Percentiles rank a stretch among this genome's conserved stretches.
Evolutionary conservation across 2,329 filamentous ascomycete genomes (phyloP).

Genomic region (Botrytis sinoallii): DNA sequence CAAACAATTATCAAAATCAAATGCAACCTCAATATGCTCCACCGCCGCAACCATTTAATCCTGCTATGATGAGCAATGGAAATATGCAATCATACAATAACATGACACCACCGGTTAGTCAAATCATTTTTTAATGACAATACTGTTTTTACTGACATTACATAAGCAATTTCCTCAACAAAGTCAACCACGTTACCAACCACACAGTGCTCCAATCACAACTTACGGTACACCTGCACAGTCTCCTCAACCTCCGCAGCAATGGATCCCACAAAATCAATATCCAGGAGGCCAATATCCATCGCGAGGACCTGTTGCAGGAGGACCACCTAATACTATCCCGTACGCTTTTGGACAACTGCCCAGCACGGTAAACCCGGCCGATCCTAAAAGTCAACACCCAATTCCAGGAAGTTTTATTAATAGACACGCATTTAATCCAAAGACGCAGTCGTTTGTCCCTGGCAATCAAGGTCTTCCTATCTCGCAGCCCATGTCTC

Average conservation of each 20-base stretch:
- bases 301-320: conserved; percentile 28
- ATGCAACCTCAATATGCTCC: conserved; percentile 44
- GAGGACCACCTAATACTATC: conserved; percentile 38
- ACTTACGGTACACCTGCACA: conserved; percentile 38
- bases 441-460: conserved; percentile 88
- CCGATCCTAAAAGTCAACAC: conserved; percentile 73
- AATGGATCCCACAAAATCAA: conserved; percentile 33
- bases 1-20: conserved; percentile 32
- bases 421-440: conserved; percentile 84
- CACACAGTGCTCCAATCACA: conserved; percentile 37
- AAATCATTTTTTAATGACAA: not conserved
- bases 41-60: conserved; percentile 34
- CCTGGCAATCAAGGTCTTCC: conserved; percentile 57
- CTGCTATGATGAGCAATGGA: conserved; percentile 40
- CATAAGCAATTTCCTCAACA: conserved; percentile 35
- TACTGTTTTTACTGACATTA: conserved; percentile 19
- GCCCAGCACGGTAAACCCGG: conserved; percentile 64
- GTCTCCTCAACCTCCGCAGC: conserved; percentile 33
- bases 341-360: conserved; percentile 79
- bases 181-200: conserved; percentile 35
- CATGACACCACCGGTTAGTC: conserved; percentile 33
- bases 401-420: conserved; percentile 76
- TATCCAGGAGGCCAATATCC: conserved; percentile 36
- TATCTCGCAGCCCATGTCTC: conserved; percentile 42
- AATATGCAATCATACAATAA: conserved; percentile 37